These are phyloP conservation scores for Colletotrichum viniferum DNA, from an alignment of 2,329 filamentous ascomycete species.

Conservation along the genomic window DNA sequence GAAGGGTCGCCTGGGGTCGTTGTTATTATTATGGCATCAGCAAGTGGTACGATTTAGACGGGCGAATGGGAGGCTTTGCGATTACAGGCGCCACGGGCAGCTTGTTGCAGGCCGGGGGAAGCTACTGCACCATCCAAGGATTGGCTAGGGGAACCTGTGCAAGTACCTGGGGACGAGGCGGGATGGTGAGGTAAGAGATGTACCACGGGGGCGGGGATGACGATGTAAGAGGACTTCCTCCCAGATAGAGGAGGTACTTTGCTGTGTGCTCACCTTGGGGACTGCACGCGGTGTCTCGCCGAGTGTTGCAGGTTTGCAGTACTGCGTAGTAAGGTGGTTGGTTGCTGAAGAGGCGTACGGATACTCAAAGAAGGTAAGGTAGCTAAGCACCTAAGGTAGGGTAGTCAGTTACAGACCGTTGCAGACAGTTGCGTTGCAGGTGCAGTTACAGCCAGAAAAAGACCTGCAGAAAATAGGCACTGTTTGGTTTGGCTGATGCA, in stretches of 20 bases:
- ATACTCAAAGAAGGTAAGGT: neutral
- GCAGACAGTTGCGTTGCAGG: neutral
- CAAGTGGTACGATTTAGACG: slow-evolving; percentile 20
- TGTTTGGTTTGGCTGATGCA: neutral
- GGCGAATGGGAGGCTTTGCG: slow-evolving; percentile 21
- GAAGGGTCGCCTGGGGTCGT: slow-evolving; percentile 8
- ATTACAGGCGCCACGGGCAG: slow-evolving; percentile 16
- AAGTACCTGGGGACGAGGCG: neutral
- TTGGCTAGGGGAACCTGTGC: neutral
- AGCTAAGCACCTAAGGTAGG: neutral
- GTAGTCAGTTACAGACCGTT: neutral
- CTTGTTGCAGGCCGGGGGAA: neutral
- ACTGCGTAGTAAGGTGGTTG: neutral
- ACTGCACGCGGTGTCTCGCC: slow-evolving; percentile 3
- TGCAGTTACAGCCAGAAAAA: neutral
- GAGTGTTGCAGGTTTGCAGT: neutral
- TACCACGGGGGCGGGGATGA: neutral
- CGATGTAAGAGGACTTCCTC: neutral
- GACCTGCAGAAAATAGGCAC: slow-evolving; percentile 2
- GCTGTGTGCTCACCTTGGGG: neutral
- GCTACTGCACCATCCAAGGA: neutral
- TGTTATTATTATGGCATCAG: slow-evolving; percentile 21
- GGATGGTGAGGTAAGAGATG: neutral
- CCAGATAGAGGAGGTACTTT: neutral
- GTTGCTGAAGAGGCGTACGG: neutral